Evolutionary conservation across 352 stramenopile genomes (phyloP).

Genomic region (Globisporangium sylvaticum): DNA sequence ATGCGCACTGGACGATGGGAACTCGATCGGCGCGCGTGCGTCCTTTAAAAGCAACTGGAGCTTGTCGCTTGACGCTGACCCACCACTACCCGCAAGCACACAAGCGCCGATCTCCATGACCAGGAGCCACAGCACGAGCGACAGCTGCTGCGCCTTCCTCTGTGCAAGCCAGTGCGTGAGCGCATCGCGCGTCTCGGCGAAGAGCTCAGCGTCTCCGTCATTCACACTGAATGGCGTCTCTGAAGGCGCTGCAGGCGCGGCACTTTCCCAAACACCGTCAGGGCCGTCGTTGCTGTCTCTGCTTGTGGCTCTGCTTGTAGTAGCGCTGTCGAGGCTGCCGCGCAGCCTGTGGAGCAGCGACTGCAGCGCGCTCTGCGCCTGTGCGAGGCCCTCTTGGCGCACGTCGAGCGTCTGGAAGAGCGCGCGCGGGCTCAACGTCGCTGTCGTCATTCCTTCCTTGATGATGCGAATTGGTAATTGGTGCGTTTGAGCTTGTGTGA

Average conservation of each 20-base stretch:
- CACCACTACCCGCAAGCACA: background rate
- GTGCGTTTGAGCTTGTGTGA: too few species aligned
- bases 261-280: conserved; percentile 1
- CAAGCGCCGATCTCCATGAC: conserved; percentile 9
- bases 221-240: background rate
- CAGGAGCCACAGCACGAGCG: conserved; percentile 2
- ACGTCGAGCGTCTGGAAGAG: conserved; percentile 3
- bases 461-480: too few species aligned
- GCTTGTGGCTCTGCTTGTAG: background rate
- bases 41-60: background rate
- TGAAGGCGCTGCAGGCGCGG: background rate
- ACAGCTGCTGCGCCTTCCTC: background rate
- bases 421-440: background rate
- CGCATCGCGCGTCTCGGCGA: background rate
- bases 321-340: background rate
- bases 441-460: background rate
- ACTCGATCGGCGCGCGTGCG: background rate
- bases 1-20: conserved; percentile 5
- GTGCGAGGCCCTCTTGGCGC: background rate
- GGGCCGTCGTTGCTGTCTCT: background rate
- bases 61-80: background rate
- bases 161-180: background rate
- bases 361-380: background rate
- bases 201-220: background rate
- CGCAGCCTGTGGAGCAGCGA: background rate